A percentile compares a stretch with the other conserved stretches of the same genome.
Conservation (phyloP, 768 basidiomycete species). For the Collybia nuda region DNA sequence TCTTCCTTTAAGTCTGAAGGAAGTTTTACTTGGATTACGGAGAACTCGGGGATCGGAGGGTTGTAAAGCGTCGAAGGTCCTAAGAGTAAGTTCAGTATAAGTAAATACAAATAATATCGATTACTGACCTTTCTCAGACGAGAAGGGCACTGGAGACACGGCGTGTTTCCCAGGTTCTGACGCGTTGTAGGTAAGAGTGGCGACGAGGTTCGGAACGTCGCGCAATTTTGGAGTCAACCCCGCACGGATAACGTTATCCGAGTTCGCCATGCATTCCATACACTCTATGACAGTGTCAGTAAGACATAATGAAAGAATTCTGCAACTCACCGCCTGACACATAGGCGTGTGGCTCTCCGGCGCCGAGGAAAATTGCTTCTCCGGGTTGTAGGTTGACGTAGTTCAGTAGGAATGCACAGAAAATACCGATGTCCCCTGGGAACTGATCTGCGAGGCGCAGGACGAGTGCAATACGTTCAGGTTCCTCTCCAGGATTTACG, state of each 20-base stretch:
- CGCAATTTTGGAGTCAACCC: constrained; percentile 96
- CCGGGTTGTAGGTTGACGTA: constrained; percentile 77
- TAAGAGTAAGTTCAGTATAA: no score
- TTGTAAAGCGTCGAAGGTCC: constrained; percentile 57
- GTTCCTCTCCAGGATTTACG: constrained; percentile 37
- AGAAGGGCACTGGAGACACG: constrained; percentile 59
- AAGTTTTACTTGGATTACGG: constrained; percentile 69
- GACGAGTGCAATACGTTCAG: constrained; percentile 60
- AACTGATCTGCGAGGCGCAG: constrained; percentile 68
- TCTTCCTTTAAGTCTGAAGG: constrained; percentile 37
- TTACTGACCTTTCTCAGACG: constrained; percentile 20
- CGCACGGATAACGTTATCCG: constrained; percentile 98
- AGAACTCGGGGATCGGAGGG: constrained; percentile 93
- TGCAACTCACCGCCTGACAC: constrained; percentile 75
- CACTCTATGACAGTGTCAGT: constrained; percentile 58
- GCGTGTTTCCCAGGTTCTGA: constrained; percentile 68
- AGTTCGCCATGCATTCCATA: constrained; percentile 99
- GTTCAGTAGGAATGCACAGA: constrained; percentile 90
- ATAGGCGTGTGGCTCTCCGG: constrained; percentile 97
- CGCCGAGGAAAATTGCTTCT: constrained; percentile 92
- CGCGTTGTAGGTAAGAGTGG: constrained; percentile 82
- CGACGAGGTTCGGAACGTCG: constrained; percentile 88
- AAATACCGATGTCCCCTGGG: constrained; percentile 90
- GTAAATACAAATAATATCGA: no score
- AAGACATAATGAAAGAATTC: constrained; percentile 4